Conservation (phyloP, 306 rosid genomes). For the Delonix regia region DNA sequence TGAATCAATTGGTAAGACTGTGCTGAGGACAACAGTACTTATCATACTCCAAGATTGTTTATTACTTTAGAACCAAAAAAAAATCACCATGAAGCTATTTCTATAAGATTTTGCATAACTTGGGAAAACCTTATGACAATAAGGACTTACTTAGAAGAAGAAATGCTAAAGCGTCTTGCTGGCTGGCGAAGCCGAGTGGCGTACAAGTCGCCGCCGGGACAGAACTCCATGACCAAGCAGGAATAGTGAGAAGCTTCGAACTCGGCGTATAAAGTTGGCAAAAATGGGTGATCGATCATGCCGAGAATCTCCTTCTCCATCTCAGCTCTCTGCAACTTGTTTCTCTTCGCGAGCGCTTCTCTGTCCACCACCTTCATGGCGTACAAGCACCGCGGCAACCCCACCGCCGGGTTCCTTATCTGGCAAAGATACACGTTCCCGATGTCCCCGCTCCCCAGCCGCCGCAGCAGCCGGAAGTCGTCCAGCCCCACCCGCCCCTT, state of each 20-base stretch:
- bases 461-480: slow-evolving; percentile 71
- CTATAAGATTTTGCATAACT: too few species aligned
- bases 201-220: slow-evolving; percentile 91
- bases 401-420: slow-evolving; percentile 63
- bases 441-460: slow-evolving; percentile 85
- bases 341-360: slow-evolving; percentile 79
- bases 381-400: slow-evolving; percentile 65
- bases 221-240: slow-evolving; percentile 93
- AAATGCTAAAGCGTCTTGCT: slow-evolving; percentile 61
- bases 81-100: too few species aligned
- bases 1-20: too few species aligned
- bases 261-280: slow-evolving; percentile 81
- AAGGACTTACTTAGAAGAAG: slow-evolving; percentile 69
- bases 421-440: slow-evolving; percentile 91
- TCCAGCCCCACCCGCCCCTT: slow-evolving; percentile 75
- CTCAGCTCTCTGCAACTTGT: slow-evolving; percentile 78
- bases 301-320: slow-evolving; percentile 83
- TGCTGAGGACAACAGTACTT: too few species aligned
- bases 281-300: slow-evolving; percentile 85
- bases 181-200: slow-evolving; percentile 79
- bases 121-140: too few species aligned
- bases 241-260: slow-evolving; percentile 94
- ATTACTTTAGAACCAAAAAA: too few species aligned
- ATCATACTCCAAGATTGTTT: too few species aligned
- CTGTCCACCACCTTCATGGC: slow-evolving; percentile 97